These are phyloP conservation scores for Stachybotrys chartarum DNA, from an alignment of 2,329 filamentous ascomycete genomes.

Conservation along the genomic window DNA sequence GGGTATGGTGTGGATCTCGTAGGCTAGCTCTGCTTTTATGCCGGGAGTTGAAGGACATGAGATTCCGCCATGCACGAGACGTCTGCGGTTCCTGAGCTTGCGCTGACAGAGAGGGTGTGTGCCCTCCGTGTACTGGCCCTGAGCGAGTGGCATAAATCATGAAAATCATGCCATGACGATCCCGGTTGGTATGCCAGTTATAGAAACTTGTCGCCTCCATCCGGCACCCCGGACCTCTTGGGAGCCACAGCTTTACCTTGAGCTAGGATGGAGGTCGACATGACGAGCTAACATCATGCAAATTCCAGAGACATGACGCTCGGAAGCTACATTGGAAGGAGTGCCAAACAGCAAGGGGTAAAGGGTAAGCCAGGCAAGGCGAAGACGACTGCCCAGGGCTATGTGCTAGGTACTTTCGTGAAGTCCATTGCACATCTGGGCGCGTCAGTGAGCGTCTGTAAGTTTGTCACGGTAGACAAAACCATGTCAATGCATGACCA, in stretches of 20 bases:
- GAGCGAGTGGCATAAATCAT: neutral
- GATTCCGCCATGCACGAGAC: neutral
- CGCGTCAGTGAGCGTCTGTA: neutral
- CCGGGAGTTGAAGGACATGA: constrained; percentile 1
- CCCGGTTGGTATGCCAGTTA: neutral
- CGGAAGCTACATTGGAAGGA: neutral
- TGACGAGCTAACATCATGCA: neutral
- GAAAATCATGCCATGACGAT: neutral
- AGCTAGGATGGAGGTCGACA: neutral
- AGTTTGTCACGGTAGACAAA: neutral
- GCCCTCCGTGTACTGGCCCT: neutral
- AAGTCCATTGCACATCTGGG: neutral
- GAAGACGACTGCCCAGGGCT: neutral
- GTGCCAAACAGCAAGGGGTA: neutral
- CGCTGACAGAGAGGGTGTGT: neutral
- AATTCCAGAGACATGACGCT: neutral
- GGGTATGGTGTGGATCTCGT: constrained; percentile 1
- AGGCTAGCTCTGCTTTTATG: neutral
- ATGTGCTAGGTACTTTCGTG: neutral
- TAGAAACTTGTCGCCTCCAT: neutral
- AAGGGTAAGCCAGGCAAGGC: neutral
- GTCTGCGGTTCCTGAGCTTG: neutral
- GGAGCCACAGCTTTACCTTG: neutral
- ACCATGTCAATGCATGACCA: neutral
- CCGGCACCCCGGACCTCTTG: neutral